Percentiles rank a stretch among this genome's conserved stretches.
These are phyloP conservation scores for Hypoxylon trugodes DNA, from an alignment of 495 filamentous ascomycete species.

Conservation along the genomic window DNA sequence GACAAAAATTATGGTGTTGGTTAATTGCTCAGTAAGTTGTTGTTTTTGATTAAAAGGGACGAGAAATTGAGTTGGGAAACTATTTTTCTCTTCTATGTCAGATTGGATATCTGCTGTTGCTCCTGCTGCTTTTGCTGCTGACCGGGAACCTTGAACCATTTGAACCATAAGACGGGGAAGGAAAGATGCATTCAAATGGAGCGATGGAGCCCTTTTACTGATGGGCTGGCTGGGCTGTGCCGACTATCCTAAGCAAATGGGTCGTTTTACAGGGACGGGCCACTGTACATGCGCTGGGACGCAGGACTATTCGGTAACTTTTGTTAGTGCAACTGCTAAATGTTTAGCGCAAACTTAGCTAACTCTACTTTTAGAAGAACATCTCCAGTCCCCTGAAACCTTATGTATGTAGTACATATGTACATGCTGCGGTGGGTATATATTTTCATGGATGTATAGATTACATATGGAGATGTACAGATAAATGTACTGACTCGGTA, in stretches of 20 bases:
- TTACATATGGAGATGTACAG: slow-evolving; percentile 14
- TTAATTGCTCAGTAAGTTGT: background rate
- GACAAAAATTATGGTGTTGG: slow-evolving; percentile 2
- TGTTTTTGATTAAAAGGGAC: slow-evolving; percentile 19
- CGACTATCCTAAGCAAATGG: slow-evolving; percentile 6
- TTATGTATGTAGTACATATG: no score
- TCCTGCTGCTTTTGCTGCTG: no score
- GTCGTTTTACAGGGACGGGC: slow-evolving; percentile 25
- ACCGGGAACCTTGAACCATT: slow-evolving; percentile 13
- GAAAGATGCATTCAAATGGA: slow-evolving; percentile 17
- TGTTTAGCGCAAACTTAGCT: background rate
- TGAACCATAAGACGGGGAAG: background rate
- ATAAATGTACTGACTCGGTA: no score
- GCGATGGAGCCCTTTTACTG: slow-evolving; percentile 9
- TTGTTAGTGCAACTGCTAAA: slow-evolving; percentile 26
- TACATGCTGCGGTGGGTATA: no score
- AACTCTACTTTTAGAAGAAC: slow-evolving; percentile 26
- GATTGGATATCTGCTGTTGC: slow-evolving; percentile 15
- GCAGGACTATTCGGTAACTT: slow-evolving; percentile 26
- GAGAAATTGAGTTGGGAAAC: slow-evolving; percentile 28
- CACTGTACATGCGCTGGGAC: slow-evolving; percentile 22
- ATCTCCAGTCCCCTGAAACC: background rate
- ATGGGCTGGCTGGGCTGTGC: slow-evolving; percentile 17
- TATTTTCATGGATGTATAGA: background rate
- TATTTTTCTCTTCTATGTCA: slow-evolving; percentile 4